Conservation (phyloP, 2,329 filamentous ascomycete species). For the Penicillium sp. region DNA sequence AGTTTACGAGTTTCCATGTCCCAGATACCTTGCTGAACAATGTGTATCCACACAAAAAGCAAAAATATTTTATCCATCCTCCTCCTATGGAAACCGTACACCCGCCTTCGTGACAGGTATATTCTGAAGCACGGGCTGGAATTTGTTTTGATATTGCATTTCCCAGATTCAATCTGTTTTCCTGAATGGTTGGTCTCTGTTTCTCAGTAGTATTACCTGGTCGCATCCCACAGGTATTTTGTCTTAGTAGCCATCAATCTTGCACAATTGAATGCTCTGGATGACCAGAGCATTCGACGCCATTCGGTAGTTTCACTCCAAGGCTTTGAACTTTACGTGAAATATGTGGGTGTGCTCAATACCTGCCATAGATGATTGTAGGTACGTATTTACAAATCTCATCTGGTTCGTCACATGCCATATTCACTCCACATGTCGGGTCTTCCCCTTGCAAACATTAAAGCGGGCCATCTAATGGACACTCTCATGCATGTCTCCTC, state of each 20-base stretch:
- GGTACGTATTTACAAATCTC: not conserved
- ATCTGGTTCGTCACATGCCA: not conserved
- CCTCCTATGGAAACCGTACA: conserved; percentile 30
- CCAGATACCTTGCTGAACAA: conserved; percentile 42
- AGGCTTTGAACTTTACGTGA: not conserved
- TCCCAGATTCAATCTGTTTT: conserved; percentile 3
- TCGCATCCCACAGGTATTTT: not conserved
- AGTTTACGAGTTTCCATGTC: conserved; percentile 42
- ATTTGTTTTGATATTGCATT: conserved; percentile 6
- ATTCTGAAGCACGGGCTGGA: conserved; percentile 9
- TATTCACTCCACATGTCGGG: not conserved
- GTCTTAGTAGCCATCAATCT: not conserved
- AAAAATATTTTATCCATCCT: conserved; percentile 37
- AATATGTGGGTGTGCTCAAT: not conserved
- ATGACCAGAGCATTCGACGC: no score
- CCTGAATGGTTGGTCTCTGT: conserved; percentile 3
- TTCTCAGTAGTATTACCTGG: not conserved
- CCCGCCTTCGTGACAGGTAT: conserved; percentile 17
- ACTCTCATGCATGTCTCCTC: not conserved
- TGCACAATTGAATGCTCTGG: not conserved
- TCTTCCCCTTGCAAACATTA: not conserved
- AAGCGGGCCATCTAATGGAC: not conserved
- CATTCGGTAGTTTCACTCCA: not conserved
- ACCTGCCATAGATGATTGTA: not conserved
- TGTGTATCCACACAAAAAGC: conserved; percentile 42